Evolutionary conservation across 139 green algal genomes (phyloP).

Genomic region (Astrephomene gubernaculifera): DNA sequence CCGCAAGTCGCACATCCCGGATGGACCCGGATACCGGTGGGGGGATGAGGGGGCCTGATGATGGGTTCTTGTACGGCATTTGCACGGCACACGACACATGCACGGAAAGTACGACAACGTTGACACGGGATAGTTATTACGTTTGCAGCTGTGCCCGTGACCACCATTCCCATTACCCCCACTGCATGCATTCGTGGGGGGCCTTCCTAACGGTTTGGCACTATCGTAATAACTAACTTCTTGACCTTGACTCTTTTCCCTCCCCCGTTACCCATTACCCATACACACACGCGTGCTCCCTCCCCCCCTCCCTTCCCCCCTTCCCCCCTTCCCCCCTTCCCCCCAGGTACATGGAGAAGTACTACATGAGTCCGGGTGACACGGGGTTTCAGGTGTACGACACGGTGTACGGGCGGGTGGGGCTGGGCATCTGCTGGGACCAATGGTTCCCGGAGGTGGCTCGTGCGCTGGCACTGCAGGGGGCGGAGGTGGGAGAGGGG

Average conservation of each 20-base stretch:
- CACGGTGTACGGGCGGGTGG: constrained; percentile 69
- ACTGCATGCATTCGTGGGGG: too few relatives aligned
- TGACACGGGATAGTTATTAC: too few relatives aligned
- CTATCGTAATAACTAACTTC: too few relatives aligned
- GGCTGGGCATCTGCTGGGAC: constrained; percentile 78
- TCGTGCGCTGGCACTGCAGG: constrained; percentile 64
- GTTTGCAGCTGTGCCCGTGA: too few relatives aligned
- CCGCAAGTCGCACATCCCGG: constrained; percentile 82
- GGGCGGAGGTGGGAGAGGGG: constrained; percentile 50
- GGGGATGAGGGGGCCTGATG: too few relatives aligned
- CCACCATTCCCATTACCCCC: too few relatives aligned
- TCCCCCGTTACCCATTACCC: not conserved
- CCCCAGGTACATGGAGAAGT: constrained; percentile 41
- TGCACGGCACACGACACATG: too few relatives aligned
- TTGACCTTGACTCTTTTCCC: too few relatives aligned
- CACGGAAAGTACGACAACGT: too few relatives aligned
- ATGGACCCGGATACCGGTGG: constrained; percentile 63
- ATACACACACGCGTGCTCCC: not conserved
- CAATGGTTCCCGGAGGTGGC: constrained; percentile 73
- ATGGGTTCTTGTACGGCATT: too few relatives aligned
- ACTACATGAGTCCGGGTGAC: constrained; percentile 80
- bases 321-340: not conserved
- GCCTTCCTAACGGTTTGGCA: too few relatives aligned
- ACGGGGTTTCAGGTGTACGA: constrained; percentile 76
- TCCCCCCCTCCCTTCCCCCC: not conserved